Base-by-base conservation (phyloP, 2,329 filamentous ascomycete species). In the Coniochaeta pulveracea region DNA sequence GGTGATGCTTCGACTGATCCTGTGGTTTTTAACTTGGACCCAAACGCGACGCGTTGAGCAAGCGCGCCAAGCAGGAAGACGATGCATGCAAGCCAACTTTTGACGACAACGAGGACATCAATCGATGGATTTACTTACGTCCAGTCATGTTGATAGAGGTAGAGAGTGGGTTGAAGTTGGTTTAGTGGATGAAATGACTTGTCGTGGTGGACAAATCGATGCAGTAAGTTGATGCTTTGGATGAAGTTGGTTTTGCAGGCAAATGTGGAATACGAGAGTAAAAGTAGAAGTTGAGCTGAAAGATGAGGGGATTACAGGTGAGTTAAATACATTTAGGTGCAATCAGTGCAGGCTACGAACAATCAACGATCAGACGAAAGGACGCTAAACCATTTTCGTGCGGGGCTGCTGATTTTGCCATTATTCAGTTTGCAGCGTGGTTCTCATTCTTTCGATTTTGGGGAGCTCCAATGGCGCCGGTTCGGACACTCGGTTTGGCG, bases 71-170 rank as follows among this genome's bases (percentile, higher is more conserved):
- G 12, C 21, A 11, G 6, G 11, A 33, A 3, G 6, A n/a, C 19
- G 26, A 33, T 27, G 17, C 35, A 48, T 43, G 47, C 41, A 50
- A 29, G 12, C 26, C 26, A 44, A 44, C 44, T 37, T 43, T 45
- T 40, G 39, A 38, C 41, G 34, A 40, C 34, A 37, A 41, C 35
- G 37, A 47, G 36, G 21, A 36, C 5, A 34, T 33, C 26, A 40
- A 43, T 38, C 39, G 31, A 38, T 28, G 36, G 28, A 37, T 46
- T 44, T 50, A 76, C 75, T 76, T 72, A 79, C 75, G 75, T 76
- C 75, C 75, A 76, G 75, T 79, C 75, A 80, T 80, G 41, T 61
- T 77, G 71, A 66, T 49, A 44, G 45, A 53, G 40, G 50, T 47
- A 46, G 42, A 47, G 43, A 58, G 37, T 46, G 44, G 49, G 46